Percentiles rank a stretch among this genome's conserved stretches.
phyloP scores from a whole-genome alignment of 148 eudicot genomes.

The Rhododendron griersonianum region DNA sequence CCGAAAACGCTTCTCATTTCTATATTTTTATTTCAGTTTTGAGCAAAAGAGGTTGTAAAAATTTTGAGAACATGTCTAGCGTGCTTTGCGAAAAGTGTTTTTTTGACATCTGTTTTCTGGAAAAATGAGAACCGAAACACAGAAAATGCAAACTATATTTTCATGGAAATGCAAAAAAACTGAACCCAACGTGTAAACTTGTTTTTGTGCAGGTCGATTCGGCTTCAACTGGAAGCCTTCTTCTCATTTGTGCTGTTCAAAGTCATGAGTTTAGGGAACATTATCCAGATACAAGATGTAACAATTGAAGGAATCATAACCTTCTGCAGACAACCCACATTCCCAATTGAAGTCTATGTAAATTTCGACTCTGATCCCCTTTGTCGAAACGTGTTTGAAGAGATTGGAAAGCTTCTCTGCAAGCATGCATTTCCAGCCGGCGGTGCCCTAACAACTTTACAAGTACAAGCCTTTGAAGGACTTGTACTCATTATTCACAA shows the following conservation, averaged over 20 bases:
- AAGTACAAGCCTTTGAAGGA: slow-evolving; percentile 91
- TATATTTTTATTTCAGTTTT: neutral
- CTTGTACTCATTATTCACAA: slow-evolving; percentile 57
- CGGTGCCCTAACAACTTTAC: slow-evolving; percentile 56
- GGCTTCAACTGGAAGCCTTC: slow-evolving; percentile 90
- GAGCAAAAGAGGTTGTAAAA: neutral
- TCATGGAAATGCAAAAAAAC: neutral
- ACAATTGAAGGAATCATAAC: slow-evolving; percentile 79
- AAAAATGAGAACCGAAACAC: neutral
- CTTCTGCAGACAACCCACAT: slow-evolving; percentile 76
- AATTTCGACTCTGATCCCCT: slow-evolving; percentile 74
- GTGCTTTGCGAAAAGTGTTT: neutral
- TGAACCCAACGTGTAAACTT: neutral
- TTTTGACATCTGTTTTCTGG: neutral
- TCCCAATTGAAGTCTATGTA: slow-evolving; percentile 64
- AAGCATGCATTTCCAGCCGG: slow-evolving; percentile 68
- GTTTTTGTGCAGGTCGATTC: slow-evolving; percentile 47
- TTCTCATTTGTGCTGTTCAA: slow-evolving; percentile 64
- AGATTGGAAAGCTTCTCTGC: slow-evolving; percentile 68
- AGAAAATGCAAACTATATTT: neutral
- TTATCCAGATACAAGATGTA: slow-evolving; percentile 66
- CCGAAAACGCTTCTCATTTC: neutral
- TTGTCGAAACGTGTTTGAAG: slow-evolving; percentile 69
- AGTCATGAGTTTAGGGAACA: slow-evolving; percentile 37
- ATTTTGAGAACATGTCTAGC: neutral